Evolutionary conservation across 2,329 filamentous ascomycete genomes (phyloP).

Genomic region (Fusarium multiceps): DNA sequence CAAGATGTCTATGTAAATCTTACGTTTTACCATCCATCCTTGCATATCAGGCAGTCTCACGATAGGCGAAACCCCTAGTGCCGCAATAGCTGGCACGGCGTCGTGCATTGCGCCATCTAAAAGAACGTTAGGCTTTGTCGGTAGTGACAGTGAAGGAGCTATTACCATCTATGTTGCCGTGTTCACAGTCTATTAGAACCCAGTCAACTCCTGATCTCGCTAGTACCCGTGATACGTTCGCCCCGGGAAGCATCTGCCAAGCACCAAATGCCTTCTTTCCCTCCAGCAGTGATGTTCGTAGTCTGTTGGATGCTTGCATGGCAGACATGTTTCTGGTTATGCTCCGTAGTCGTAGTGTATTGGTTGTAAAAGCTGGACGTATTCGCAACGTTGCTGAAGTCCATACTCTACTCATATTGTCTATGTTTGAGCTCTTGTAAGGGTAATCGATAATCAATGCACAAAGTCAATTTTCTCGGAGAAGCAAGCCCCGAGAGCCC

Average conservation of each 20-base stretch:
- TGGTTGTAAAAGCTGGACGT: constrained; percentile 27
- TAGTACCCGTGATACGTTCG: constrained; percentile 68
- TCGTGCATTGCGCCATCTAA: constrained; percentile 64
- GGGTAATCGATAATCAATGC: constrained; percentile 4
- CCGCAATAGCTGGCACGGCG: constrained; percentile 63
- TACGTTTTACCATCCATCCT: constrained; percentile 60
- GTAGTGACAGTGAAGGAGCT: background rate
- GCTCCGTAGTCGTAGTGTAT: constrained; percentile 14
- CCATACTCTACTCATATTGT: constrained; percentile 32
- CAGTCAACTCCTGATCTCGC: constrained; percentile 73
- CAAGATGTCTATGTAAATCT: constrained; percentile 4
- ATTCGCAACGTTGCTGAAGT: constrained; percentile 28
- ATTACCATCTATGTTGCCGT: constrained; percentile 62
- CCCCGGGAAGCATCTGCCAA: constrained; percentile 73
- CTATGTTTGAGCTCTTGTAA: background rate
- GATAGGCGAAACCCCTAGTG: constrained; percentile 56
- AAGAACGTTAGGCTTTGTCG: background rate
- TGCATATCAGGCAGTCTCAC: constrained; percentile 65
- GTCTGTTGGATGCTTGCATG: constrained; percentile 60
- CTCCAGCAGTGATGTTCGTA: constrained; percentile 62
- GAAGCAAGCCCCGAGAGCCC: background rate
- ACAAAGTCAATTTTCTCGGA: constrained; percentile 2
- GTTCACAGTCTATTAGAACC: constrained; percentile 70
- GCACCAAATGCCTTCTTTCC: constrained; percentile 64
- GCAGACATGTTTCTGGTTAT: constrained; percentile 31